phyloP scores from a whole-genome alignment of 148 eudicot species.

The Nepenthes gracilis region DNA sequence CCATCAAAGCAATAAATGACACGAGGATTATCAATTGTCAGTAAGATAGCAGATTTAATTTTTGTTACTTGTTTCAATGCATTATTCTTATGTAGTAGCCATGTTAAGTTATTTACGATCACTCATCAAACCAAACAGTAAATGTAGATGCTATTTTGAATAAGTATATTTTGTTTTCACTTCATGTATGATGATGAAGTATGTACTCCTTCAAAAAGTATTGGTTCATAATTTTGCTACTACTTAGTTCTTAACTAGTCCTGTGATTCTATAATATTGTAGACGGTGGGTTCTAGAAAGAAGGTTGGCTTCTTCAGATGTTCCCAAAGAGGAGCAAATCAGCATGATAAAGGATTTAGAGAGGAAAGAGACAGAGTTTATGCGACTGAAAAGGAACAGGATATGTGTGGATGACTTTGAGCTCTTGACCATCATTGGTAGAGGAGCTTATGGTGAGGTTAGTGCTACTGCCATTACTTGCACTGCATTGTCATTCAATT shows the following conservation, averaged over 20 bases:
- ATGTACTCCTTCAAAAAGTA: not conserved
- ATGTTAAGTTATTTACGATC: too few species aligned
- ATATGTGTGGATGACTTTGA: constrained; percentile 95
- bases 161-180: too few species aligned
- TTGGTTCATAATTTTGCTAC: not conserved
- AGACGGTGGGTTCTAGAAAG: constrained; percentile 87
- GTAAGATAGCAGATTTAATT: too few species aligned
- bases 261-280: constrained; percentile 16
- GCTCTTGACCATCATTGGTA: constrained; percentile 77
- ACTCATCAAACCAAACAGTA: too few species aligned
- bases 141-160: too few species aligned
- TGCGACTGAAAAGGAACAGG: constrained; percentile 85
- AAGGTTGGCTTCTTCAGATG: constrained; percentile 86
- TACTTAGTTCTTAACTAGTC: not conserved
- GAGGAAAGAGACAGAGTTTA: constrained; percentile 88
- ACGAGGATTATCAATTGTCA: too few species aligned
- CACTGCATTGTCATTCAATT: not conserved
- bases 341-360: constrained; percentile 81
- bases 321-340: constrained; percentile 86
- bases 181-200: not conserved
- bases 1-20: too few species aligned
- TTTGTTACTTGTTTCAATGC: too few species aligned
- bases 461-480: constrained; percentile 10
- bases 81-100: too few species aligned
- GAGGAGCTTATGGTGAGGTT: constrained; percentile 99